Evolutionary conservation across 2,329 filamentous ascomycete genomes (phyloP), one percentile per base, ranked within the genome.

Genomic region (Lasiodiplodia sp.): DNA sequence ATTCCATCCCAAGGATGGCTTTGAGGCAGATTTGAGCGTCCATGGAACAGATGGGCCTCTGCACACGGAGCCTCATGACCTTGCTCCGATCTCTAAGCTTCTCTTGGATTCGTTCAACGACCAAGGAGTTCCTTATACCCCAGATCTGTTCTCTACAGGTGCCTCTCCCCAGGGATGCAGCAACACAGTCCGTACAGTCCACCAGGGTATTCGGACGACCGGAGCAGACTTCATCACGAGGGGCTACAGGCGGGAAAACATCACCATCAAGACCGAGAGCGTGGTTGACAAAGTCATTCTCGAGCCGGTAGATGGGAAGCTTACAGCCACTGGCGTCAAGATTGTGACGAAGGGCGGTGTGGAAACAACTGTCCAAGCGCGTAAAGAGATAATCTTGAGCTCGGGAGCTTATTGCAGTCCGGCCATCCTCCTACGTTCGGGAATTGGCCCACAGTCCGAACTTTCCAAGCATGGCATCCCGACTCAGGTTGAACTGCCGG

Each of bases 1-100:
- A 2, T 89, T 89, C 72, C 84, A 88, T 67, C 73, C 77, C 23
- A 89, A 89, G 73, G 77, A 83, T 34, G 88, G 86, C 86, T 87
- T 88, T 75, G 74, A 86, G 40, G 83, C 82, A 2, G 79, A 83
- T 52, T 73, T 79, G 10, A 78, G 78, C 2, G 79, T 79, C 8
- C 87, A 89, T 70, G 86, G 86, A 1, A 78, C 82, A 57, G 73
- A 79, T 18, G 86, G 86, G 0, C 83, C 81, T 18, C 77, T 88
- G 4, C 80, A 86, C 66, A 84, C 81, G 10, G 85, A 86, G 69
- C 86, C 86, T 0, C 84, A 87, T 70, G 84, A 87, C 69, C 75
- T 86, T 2, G 85, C 85, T 4, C 86, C 86, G 1, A 88, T 88
- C 37, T 69, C 69, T 34, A 68, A 68, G 14, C 69, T 63, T 31